phyloP scores from a whole-genome alignment of 2,329 filamentous ascomycete species.

The Fusarium continuum region DNA sequence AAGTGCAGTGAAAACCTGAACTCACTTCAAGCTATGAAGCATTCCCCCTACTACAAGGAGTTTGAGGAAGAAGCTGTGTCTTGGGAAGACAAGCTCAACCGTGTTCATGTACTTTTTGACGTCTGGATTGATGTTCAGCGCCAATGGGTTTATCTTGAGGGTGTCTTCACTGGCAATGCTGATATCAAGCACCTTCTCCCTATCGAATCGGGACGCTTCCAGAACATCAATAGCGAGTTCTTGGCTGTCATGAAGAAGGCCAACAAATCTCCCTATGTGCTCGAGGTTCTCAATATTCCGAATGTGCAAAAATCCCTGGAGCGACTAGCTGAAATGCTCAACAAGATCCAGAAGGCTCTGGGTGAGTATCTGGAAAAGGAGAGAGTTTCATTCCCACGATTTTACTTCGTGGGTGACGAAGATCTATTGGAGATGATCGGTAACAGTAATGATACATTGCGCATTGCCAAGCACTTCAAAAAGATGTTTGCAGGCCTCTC shows the following conservation, averaged over 20 bases:
- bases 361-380: constrained; percentile 99
- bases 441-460: constrained; percentile 96
- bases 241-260: constrained; percentile 99
- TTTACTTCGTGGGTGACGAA: constrained; percentile 99
- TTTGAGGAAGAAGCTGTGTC: constrained; percentile 96
- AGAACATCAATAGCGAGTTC: constrained; percentile 99
- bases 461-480: constrained; percentile 98
- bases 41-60: constrained; percentile 99
- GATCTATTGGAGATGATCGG: constrained; percentile 98
- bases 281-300: constrained; percentile 95
- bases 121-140: constrained; percentile 99
- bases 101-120: constrained; percentile 96
- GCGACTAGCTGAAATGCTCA: constrained; percentile 92
- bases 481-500: constrained; percentile 99
- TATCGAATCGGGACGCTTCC: constrained; percentile 94
- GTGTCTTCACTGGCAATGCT: constrained; percentile 97
- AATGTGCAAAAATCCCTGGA: constrained; percentile 97
- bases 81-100: constrained; percentile 98
- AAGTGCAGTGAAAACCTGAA: constrained; percentile 99
- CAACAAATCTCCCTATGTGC: constrained; percentile 92
- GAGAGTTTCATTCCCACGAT: constrained; percentile 94
- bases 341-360: constrained; percentile 98
- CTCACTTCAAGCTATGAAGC: constrained; percentile 97
- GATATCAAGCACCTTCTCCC: constrained; percentile 98
- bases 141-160: constrained; percentile 99